Base-by-base conservation (phyloP, 2,329 filamentous ascomycete species). In the Exserohilum turcica region DNA sequence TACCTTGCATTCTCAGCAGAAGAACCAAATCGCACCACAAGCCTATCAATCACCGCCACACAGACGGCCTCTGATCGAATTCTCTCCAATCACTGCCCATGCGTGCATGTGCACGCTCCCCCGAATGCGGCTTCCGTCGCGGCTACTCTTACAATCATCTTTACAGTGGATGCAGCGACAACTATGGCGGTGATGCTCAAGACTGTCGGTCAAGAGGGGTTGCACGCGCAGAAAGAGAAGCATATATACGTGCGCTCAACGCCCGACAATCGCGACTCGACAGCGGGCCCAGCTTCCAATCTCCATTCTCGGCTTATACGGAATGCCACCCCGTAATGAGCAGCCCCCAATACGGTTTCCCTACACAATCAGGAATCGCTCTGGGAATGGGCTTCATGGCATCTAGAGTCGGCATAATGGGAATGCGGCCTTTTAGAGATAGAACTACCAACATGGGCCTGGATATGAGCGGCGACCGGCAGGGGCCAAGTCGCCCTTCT, bases 321-420 rank as follows among this genome's bases (percentile, higher is more conserved):
- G 45, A 38, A 13, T 27, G 27, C 1, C 9, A 43, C 21, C 43
- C 6, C 43, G 38, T 35, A 2, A 47, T 48, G 43, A 35, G 29
- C 21, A 32, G 38, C 38, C 36, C 45, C 15, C 31, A 44, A 12
- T 28, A 33, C 4, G 46, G 46, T n/a, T 43, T 32, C 13, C 21
- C 21, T 16, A 43, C 35, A 15, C 47, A 38, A 21, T 35, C 36
- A 38, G 36, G 43, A n/a, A 40, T 49, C 47, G 39, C 32, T 16
- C 46, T 38, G 29, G 33, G 45, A 35, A 16, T 18, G 6, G 15
- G 6, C n/a, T 32, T 27, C 3, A 50, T 52, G 42, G 33, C 43
- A 12, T 12, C 36, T 27, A 46, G 48, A 2, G 50, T 59, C 33
- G 33, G 31, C 16, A 39, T 3, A 4, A 24, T 24, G 21, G 7